phyloP scores from a whole-genome alignment of 345 rosid genomes.

The Mangifera indica region DNA sequence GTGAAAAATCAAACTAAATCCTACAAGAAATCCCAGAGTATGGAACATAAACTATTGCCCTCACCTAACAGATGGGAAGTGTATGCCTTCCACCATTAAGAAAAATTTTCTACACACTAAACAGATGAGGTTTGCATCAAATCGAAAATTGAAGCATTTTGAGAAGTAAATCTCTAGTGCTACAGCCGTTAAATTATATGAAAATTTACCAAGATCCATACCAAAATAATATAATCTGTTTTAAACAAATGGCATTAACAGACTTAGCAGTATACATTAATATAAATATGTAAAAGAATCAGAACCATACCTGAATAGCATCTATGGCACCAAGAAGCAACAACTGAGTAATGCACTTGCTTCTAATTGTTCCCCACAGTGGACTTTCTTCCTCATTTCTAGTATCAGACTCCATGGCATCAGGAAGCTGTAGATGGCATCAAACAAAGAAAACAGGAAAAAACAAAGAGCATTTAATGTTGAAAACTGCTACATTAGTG shows the following conservation, averaged over 20 bases:
- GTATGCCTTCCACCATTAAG: neutral
- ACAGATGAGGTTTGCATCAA: neutral
- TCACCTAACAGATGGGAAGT: too few species aligned
- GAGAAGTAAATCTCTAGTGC: neutral
- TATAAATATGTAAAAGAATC: neutral
- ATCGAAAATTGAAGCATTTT: neutral
- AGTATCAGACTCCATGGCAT: slow-evolving; percentile 47
- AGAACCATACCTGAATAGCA: slow-evolving; percentile 70
- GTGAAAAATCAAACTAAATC: too few species aligned
- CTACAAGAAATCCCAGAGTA: too few species aligned
- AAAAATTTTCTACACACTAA: neutral
- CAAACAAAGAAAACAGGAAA: slow-evolving; percentile 15
- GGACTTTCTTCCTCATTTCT: slow-evolving; percentile 81
- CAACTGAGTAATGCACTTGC: slow-evolving; percentile 86
- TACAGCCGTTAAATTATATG: neutral
- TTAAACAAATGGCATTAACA: neutral
- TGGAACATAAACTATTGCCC: too few species aligned
- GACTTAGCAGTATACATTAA: neutral
- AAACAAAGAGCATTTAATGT: neutral
- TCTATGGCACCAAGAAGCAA: slow-evolving; percentile 81
- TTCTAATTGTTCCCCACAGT: slow-evolving; percentile 64
- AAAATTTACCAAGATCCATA: neutral
- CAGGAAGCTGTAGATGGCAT: slow-evolving; percentile 49
- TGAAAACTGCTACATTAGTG: neutral
- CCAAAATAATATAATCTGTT: neutral